These are phyloP conservation scores for Lagenidium giganteum DNA, from an alignment of 352 stramenopile species.

Conservation along the genomic window DNA sequence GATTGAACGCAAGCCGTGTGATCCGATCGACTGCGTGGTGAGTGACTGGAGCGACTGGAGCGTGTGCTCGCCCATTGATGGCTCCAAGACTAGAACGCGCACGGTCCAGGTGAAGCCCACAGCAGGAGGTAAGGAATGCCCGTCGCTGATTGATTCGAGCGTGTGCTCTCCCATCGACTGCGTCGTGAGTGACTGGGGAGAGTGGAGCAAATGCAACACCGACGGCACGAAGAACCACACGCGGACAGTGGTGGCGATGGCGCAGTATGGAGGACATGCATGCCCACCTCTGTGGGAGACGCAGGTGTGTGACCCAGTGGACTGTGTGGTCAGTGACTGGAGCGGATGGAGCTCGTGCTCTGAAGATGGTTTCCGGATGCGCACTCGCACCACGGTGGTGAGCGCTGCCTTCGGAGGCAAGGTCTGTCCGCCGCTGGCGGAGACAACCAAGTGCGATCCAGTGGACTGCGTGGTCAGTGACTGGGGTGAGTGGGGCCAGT, in stretches of 20 bases:
- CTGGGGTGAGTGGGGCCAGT: constrained; percentile 37
- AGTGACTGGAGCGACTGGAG: constrained; percentile 41
- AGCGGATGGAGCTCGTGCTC: constrained; percentile 10
- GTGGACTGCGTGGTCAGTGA: constrained; percentile 37
- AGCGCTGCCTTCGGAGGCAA: constrained; percentile 27
- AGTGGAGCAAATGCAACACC: constrained; percentile 18
- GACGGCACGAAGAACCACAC: constrained; percentile 20
- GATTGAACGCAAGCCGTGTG: constrained; percentile 19
- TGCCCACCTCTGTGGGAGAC: constrained; percentile 29
- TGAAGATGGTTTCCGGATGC: constrained; percentile 4
- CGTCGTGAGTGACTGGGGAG: constrained; percentile 11
- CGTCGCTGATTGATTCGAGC: constrained; percentile 30
- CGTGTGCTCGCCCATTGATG: constrained; percentile 10
- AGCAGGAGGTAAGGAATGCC: constrained; percentile 28
- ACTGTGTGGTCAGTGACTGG: constrained; percentile 22
- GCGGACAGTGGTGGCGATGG: constrained; percentile 18
- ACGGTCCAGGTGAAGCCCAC: constrained; percentile 2
- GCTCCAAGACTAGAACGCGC: constrained; percentile 14
- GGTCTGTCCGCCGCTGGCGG: constrained; percentile 20
- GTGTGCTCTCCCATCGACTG: constrained; percentile 30
- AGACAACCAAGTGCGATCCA: constrained; percentile 26
- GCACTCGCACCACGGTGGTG: constrained; percentile 11
- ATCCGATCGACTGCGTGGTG: constrained; percentile 51
- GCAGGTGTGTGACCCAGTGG: constrained; percentile 26
- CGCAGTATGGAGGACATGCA: constrained; percentile 28